Evolutionary conservation across 805 yeast genomes (phyloP).

Genomic region (Ogataea degrootiae): DNA sequence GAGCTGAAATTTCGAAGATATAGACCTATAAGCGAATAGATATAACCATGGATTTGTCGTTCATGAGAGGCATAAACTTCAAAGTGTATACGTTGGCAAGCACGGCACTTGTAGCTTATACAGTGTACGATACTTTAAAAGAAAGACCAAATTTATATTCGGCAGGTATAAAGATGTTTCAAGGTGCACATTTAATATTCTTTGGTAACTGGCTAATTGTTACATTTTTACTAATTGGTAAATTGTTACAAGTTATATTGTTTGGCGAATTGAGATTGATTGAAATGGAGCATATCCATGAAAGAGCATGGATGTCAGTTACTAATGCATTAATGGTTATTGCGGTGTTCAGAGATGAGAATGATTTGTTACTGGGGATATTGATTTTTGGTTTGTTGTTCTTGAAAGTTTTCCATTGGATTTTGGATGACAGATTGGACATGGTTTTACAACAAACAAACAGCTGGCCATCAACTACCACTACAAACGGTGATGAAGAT

Average conservation of each 20-base stretch:
- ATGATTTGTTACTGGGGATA: constrained; percentile 38
- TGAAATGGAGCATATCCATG: constrained; percentile 73
- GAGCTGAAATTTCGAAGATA: neutral
- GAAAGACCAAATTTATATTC: constrained; percentile 45
- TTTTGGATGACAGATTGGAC: constrained; percentile 49
- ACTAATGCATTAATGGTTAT: constrained; percentile 58
- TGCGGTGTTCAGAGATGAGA: constrained; percentile 47
- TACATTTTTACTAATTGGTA: constrained; percentile 35
- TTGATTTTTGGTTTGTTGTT: constrained; percentile 37
- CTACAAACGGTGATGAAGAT: constrained; percentile 3
- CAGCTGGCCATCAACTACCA: constrained; percentile 20
- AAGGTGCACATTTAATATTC: constrained; percentile 41
- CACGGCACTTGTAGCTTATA: constrained; percentile 31
- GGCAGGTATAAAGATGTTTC: constrained; percentile 45
- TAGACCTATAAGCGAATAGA: neutral
- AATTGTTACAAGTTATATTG: constrained; percentile 44
- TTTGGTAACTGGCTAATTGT: constrained; percentile 41
- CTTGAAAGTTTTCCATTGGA: constrained; percentile 73
- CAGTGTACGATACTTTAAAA: constrained; percentile 34
- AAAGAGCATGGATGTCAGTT: constrained; percentile 57
- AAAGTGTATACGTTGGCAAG: constrained; percentile 26
- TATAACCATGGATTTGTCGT: constrained; percentile 3
- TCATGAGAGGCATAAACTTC: constrained; percentile 11
- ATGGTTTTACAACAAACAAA: constrained; percentile 39
- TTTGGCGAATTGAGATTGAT: constrained; percentile 74